Percentiles rank a stretch among this genome's conserved stretches.
These are phyloP conservation scores for Talaromyces atroroseus DNA, from an alignment of 2,329 filamentous ascomycete species.

Conservation along the genomic window DNA sequence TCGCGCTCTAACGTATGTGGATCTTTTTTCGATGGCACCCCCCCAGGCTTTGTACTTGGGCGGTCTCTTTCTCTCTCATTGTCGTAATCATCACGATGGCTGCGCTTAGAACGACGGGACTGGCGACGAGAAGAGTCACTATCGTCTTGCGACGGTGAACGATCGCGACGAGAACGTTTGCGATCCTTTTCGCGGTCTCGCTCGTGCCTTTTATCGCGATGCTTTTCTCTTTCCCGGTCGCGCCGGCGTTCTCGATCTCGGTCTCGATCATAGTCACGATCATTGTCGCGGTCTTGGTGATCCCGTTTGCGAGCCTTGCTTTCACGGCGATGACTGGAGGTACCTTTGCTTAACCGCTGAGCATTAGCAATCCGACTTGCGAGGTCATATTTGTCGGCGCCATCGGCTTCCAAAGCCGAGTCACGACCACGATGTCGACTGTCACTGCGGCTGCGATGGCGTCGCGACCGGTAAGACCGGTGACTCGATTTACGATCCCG, in stretches of 20 bases:
- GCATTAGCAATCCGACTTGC: constrained; percentile 23
- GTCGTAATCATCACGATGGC: constrained; percentile 16
- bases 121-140: constrained; percentile 30
- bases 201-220: constrained; percentile 28
- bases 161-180: constrained; percentile 38
- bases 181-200: constrained; percentile 26
- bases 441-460: constrained; percentile 33
- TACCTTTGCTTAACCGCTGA: constrained; percentile 22
- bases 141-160: constrained; percentile 29
- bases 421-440: constrained; percentile 34
- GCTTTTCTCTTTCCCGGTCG: constrained; percentile 24
- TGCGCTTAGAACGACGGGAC: constrained; percentile 32
- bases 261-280: constrained; percentile 22
- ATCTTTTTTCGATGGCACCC: constrained; percentile 51
- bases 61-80: constrained; percentile 21
- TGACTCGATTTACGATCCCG: constrained; percentile 37
- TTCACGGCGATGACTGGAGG: constrained; percentile 23
- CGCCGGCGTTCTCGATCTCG: constrained; percentile 44
- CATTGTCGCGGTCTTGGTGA: constrained; percentile 22
- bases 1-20: constrained; percentile 69
- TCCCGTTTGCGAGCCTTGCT: constrained; percentile 21
- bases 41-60: constrained; percentile 5
- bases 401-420: constrained; percentile 21
- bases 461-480: constrained; percentile 39
- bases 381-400: constrained; percentile 20